Conservation (phyloP, 1,139 yeast genomes). For the Scheffersomyces illinoinensis region DNA sequence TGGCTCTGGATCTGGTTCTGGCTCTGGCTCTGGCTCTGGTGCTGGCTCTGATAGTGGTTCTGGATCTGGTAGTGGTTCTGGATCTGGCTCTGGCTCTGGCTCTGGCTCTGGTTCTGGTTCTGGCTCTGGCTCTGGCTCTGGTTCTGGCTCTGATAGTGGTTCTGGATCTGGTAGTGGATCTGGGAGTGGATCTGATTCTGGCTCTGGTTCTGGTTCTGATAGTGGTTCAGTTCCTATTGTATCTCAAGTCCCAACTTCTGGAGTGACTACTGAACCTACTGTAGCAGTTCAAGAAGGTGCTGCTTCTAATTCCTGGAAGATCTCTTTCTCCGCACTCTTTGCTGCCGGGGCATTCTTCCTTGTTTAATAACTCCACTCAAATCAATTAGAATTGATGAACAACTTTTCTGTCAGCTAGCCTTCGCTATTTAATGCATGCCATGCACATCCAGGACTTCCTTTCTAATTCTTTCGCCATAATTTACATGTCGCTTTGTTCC, state of each 20-base stretch:
- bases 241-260: not conserved
- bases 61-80: constrained; percentile 7
- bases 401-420: not conserved
- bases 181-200: not conserved
- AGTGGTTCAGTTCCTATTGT: not conserved
- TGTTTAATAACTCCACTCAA: too few relatives aligned
- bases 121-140: constrained; percentile 1
- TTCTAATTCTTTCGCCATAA: not conserved
- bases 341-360: not conserved
- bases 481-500: not conserved
- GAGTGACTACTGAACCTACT: not conserved
- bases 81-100: constrained; percentile 6
- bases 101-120: not conserved
- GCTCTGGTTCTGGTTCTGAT: not conserved
- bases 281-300: not conserved
- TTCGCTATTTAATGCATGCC: not conserved
- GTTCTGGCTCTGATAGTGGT: constrained; percentile 6
- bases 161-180: too few relatives aligned
- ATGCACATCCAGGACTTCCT: not conserved
- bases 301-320: not conserved
- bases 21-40: not conserved
- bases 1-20: too few relatives aligned
- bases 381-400: not conserved
- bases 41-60: not conserved
- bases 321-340: not conserved